Base-by-base conservation (phyloP, 148 eudicot genomes). In the Dianthus caryophyllus region DNA sequence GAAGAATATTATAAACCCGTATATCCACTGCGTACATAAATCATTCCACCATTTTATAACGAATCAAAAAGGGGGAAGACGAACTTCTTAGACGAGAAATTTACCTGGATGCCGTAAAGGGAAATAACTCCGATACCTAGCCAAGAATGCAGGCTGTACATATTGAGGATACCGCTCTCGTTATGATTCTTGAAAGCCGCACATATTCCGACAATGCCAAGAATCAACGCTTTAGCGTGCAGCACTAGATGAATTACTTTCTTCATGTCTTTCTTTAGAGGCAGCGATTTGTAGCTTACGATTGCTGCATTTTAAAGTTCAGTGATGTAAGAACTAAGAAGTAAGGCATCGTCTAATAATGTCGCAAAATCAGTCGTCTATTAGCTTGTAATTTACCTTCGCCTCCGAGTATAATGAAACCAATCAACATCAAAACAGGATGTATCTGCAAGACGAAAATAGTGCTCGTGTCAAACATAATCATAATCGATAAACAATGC, bases 121-220 rank as follows among this genome's bases (percentile, higher is more conserved):
- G 17, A 12, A 50, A 93, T 86, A 20, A 88, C 69, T 41, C 91
- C 92, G 47, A 90, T 84, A 0, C 98, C 98, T 39, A 93, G 64
- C 98, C 96, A 93, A 24, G 96, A 89, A 70, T 93, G 98, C 67
- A 93, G 79, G 57, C 98, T 93, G 85, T 93, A 93, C 55, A 93
- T 67, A 76, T 93, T 93, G 68, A 73, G 80, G 73, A 89, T 83
- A 31, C 74, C 53, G 53, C 87, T 85, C 71, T 93, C 98, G 21
- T 89, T 93, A 69, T 93, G 98, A 75, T 41, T 75, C 78, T 87
- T 90, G 80, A 93, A 93, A 27, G 96, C 95, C 2, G 85, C 80
- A 51, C 76, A 87, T 18, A 93, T 76, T 18, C 96, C 98, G 49
- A 87, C 63, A 33, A 90, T 87, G 12, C 90, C 98, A 8, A 93